Base-by-base conservation (phyloP, 192 early-diverging fungal species). In the Nowakowskiella sp. region DNA sequence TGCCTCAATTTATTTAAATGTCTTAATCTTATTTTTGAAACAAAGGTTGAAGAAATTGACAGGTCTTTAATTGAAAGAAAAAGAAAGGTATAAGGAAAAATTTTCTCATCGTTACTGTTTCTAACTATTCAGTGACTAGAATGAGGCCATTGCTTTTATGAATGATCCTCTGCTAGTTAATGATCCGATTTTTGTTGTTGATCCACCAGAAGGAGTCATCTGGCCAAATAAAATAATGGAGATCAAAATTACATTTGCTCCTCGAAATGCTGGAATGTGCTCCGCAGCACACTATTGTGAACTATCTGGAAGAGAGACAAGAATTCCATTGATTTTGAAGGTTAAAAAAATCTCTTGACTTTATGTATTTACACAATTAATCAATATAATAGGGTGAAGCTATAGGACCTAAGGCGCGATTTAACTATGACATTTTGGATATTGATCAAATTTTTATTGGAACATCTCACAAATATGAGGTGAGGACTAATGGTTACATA, bases 191-290 rank as follows among this genome's bases (percentile, higher is more conserved):
- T 79, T 77, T 47, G 45, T 31, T 24, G 64, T 81, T 1, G 60
- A 70, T 9, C 76, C 79, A 0, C 4, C 36, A 19, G 51, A 68
- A 31, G 75, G 76, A 19, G 50, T 53, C 4, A 68, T 82, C 9
- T 82, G 78, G 80, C 78, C 80, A 24, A 71, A 72, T 50, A 63
- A 70, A 1, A 56, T 42, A 7, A 42, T 68, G 0, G 80, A 82
- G 36, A 34, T 74, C 16, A 72, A 28, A 29, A 63, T 82, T 16
- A 32, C 55, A 25, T 82, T 81, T 60, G 44, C 46, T 16, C 75
- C 80, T 1, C 39, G 19, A 3, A 54, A 49, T 8, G 64, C 76
- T 4, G 78, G 74, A 0, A 25, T 48, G 8, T 64, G 68, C 22
- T 7, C 49, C 13, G 27, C 48, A 8, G 65, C 55, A 1, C 61